Evolutionary conservation across 306 rosid species (phyloP).

Genomic region (Citrullus amarus): DNA sequence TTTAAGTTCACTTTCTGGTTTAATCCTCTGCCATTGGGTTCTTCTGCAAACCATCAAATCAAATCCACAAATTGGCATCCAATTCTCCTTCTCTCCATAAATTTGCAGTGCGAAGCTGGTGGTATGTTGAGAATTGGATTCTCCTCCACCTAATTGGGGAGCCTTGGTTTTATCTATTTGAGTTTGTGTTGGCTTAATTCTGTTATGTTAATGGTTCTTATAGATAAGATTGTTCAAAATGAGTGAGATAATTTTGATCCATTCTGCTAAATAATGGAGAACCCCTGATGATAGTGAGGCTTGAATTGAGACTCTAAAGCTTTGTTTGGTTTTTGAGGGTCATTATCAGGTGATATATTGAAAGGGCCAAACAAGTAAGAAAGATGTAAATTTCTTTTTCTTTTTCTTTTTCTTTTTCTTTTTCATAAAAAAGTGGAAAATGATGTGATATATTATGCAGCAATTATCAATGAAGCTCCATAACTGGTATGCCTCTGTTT

Average conservation of each 20-base stretch:
- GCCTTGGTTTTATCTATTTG: not conserved
- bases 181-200: not conserved
- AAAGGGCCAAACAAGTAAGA: not conserved
- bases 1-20: not conserved
- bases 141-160: not conserved
- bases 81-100: not conserved
- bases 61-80: not conserved
- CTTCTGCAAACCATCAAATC: not conserved
- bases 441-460: slow-evolving; percentile 1
- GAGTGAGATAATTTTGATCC: not conserved
- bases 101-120: not conserved
- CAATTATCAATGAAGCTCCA: not conserved
- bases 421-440: not conserved
- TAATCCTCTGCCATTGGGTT: not conserved
- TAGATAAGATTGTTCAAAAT: not conserved
- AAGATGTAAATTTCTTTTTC: not conserved
- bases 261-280: not conserved
- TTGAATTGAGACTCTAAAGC: not conserved
- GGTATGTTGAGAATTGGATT: not conserved
- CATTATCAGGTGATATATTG: not conserved
- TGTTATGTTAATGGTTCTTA: not conserved
- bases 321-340: not conserved
- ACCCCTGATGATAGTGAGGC: not conserved
- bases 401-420: too few relatives aligned
- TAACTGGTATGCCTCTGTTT: not conserved